phyloP scores from a whole-genome alignment of 805 yeast genomes.

The Ogataea paradorogensis region DNA sequence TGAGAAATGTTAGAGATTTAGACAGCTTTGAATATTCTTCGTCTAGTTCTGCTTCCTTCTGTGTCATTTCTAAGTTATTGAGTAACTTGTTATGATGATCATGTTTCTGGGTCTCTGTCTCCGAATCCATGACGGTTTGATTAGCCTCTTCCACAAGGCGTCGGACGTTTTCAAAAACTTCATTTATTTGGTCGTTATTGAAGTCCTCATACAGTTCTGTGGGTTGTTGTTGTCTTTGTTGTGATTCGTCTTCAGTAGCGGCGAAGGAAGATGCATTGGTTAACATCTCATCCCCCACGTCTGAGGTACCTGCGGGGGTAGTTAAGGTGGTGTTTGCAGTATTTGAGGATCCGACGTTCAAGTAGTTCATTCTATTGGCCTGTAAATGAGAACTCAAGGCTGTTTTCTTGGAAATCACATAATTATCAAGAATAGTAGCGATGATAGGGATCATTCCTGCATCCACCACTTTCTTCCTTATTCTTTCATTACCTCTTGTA shows the following conservation, averaged over 20 bases:
- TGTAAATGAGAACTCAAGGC: slow-evolving; percentile 20
- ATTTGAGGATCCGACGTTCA: slow-evolving; percentile 4
- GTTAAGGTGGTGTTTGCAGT: slow-evolving; percentile 7
- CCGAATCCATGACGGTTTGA: slow-evolving; percentile 28
- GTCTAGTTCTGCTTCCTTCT: slow-evolving; percentile 13
- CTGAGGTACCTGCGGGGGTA: slow-evolving; percentile 15
- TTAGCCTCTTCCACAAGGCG: slow-evolving; percentile 27
- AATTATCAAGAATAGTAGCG: slow-evolving; percentile 90
- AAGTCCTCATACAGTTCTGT: slow-evolving; percentile 13
- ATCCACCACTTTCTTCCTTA: slow-evolving; percentile 80
- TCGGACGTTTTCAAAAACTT: slow-evolving; percentile 28
- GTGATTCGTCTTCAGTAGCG: slow-evolving; percentile 6
- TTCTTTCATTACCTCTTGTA: slow-evolving; percentile 85
- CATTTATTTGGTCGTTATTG: slow-evolving; percentile 22
- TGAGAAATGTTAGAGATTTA: slow-evolving; percentile 27
- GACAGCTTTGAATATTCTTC: slow-evolving; percentile 28
- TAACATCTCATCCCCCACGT: slow-evolving; percentile 9
- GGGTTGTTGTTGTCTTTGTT: slow-evolving; percentile 2
- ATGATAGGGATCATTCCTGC: slow-evolving; percentile 90
- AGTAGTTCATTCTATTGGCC: slow-evolving; percentile 10
- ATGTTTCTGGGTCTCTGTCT: slow-evolving; percentile 26
- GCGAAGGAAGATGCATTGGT: slow-evolving; percentile 13
- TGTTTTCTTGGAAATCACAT: slow-evolving; percentile 40
- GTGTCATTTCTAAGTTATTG: slow-evolving; percentile 5
- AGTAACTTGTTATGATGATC: slow-evolving; percentile 10